Evolutionary conservation across 1,284 basidiomycete genomes (phyloP), one percentile per base, ranked within the genome.

Genomic region (Cryptococcus sp.): DNA sequence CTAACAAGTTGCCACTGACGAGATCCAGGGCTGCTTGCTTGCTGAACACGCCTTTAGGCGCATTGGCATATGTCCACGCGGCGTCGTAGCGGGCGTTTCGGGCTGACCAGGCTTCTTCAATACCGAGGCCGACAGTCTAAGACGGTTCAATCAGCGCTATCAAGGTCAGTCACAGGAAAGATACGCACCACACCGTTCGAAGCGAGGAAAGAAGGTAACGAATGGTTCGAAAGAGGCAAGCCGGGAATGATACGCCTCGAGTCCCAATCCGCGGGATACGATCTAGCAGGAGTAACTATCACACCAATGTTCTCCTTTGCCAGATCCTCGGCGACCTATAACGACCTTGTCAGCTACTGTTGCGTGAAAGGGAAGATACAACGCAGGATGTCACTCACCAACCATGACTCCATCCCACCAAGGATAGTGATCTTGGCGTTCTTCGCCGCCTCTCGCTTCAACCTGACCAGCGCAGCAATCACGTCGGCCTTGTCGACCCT

Each of bases 391-490:
- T 17, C 5, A 69, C 70, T 59, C 48, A 74, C 67, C 22, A 79
- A 47, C 77, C 77, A 79, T 4, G 89, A 83, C 76, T 94, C 91
- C 0, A 84, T 80, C 0, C 85, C 91, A 5, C 89, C 89, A 38
- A 83, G 79, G 65, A 92, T 85, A 2, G 87, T 74, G 50, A 75
- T 63, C 61, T 70, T 70, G 50, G 72, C 62, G 20, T 59, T 61
- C 19, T 66, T 79, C 55, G 91, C 89, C 19, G 89, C 82, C 59
- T 90, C 85, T 17, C 80, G 79, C 79, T 91, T 91, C 55, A 94
- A 77, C 37, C 84, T 79, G 43, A 95, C 76, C 16, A 96, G 73
- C 3, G 85, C 83, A 0, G 87, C 87, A 80, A 93, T 91, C 59
- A 85, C 80, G 67, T 92, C 88, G 0, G 87, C 87, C 62, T 81